A percentile compares a stretch with the other conserved stretches of the same genome.
These are phyloP conservation scores for Biancaea sappan DNA, from an alignment of 306 rosid genomes.

Conservation along the genomic window DNA sequence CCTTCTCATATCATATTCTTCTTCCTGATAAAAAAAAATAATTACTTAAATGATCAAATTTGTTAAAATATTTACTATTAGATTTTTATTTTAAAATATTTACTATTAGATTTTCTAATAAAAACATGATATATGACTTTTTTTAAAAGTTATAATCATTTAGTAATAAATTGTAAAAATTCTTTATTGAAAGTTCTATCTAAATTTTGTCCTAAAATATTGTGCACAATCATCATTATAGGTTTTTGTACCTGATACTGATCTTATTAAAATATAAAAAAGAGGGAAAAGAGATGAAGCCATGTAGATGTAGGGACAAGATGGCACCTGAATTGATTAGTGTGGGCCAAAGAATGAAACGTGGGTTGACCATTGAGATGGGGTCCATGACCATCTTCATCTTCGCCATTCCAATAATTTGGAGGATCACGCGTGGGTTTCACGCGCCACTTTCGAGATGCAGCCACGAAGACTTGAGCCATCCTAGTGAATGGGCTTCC, in stretches of 20 bases:
- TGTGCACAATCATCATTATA: neutral
- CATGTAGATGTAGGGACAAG: no score
- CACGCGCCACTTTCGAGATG: slow-evolving; percentile 54
- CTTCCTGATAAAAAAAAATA: no score
- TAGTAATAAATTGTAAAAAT: no score
- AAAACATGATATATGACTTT: no score
- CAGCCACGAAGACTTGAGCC: slow-evolving; percentile 66
- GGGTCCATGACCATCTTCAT: slow-evolving; percentile 11
- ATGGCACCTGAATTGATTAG: slow-evolving; percentile 60
- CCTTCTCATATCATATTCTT: neutral
- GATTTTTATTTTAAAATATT: no score
- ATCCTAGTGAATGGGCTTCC: slow-evolving; percentile 68
- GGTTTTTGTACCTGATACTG: neutral
- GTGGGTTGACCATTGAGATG: slow-evolving; percentile 28
- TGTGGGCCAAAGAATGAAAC: slow-evolving; percentile 34
- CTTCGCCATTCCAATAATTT: slow-evolving; percentile 36
- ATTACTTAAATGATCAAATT: no score
- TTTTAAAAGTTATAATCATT: no score
- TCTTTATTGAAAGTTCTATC: no score
- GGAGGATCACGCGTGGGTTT: neutral
- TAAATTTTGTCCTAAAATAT: neutral
- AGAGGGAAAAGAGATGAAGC: no score
- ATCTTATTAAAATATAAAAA: neutral
- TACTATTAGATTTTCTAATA: no score
- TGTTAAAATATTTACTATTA: no score